Evolutionary conservation across 1,284 basidiomycete genomes (phyloP).

Genomic region (Austropuccinia psidii): DNA sequence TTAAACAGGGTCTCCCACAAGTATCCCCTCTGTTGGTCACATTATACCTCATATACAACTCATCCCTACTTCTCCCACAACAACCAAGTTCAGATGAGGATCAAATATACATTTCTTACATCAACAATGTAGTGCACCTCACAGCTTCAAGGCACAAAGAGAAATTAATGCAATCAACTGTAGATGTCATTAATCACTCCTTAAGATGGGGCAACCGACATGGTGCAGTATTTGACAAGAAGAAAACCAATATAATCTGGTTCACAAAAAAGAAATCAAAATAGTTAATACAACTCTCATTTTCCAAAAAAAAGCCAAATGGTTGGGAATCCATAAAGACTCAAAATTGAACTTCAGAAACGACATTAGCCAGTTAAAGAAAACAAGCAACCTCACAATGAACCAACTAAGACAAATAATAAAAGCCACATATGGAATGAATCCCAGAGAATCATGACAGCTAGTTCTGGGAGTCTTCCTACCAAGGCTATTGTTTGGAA

Average conservation of each 20-base stretch:
- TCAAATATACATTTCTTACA: not conserved
- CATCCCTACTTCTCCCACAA: not conserved
- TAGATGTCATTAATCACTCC: not conserved
- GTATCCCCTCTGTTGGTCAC: not conserved
- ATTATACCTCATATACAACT: not conserved
- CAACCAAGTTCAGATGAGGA: not conserved
- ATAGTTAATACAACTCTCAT: no score
- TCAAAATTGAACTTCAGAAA: not conserved
- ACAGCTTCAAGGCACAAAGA: not conserved
- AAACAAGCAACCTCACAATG: not conserved
- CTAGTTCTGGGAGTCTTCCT: no score
- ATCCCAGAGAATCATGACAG: no score
- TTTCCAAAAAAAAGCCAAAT: no score
- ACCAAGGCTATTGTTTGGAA: no score
- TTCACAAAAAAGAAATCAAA: no score
- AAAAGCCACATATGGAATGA: not conserved
- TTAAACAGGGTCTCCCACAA: not conserved
- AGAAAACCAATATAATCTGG: not conserved
- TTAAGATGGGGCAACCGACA: not conserved
- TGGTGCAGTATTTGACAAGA: constrained; percentile 14
- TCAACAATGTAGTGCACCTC: constrained; percentile 7
- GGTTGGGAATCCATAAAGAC: not conserved
- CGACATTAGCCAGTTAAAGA: not conserved
- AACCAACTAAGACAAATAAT: not conserved
- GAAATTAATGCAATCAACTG: not conserved